Evolutionary conservation across 228 moss, liverwort and hornwort genomes (phyloP).

Genomic region (Sphagnum magellanicum): DNA sequence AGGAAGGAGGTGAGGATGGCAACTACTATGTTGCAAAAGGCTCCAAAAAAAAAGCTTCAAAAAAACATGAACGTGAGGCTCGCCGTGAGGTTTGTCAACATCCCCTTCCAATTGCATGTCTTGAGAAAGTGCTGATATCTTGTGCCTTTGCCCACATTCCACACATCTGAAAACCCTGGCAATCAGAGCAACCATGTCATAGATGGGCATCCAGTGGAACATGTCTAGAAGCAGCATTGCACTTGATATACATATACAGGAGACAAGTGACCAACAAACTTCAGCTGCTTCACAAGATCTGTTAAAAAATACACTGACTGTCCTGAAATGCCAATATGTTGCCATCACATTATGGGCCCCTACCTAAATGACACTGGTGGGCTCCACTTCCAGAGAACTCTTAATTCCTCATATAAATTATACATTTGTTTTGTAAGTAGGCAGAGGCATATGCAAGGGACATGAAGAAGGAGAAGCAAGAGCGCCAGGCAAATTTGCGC

Average conservation of each 20-base stretch:
- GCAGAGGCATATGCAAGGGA: constrained; percentile 82
- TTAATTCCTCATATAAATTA: constrained; percentile 1
- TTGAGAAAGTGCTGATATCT: not conserved
- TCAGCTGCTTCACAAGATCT: not conserved
- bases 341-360: too few species aligned
- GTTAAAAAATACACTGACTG: not conserved
- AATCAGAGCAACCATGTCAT: not conserved
- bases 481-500: constrained; percentile 52
- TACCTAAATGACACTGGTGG: not conserved
- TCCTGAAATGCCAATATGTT: not conserved
- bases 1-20: constrained; percentile 34
- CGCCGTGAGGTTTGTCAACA: constrained; percentile 65
- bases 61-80: constrained; percentile 85
- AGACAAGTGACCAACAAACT: not conserved
- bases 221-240: not conserved
- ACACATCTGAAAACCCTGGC: too few species aligned
- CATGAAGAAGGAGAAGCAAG: constrained; percentile 63
- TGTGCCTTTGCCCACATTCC: not conserved
- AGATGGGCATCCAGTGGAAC: not conserved
- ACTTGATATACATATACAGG: not conserved
- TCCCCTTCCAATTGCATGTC: not conserved
- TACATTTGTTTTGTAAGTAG: constrained; percentile 7
- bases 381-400: not conserved
- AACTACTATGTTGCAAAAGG: constrained; percentile 65
- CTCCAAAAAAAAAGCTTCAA: constrained; percentile 73